phyloP scores from a whole-genome alignment of 139 green algal species.

The Picochlorum sp. region DNA sequence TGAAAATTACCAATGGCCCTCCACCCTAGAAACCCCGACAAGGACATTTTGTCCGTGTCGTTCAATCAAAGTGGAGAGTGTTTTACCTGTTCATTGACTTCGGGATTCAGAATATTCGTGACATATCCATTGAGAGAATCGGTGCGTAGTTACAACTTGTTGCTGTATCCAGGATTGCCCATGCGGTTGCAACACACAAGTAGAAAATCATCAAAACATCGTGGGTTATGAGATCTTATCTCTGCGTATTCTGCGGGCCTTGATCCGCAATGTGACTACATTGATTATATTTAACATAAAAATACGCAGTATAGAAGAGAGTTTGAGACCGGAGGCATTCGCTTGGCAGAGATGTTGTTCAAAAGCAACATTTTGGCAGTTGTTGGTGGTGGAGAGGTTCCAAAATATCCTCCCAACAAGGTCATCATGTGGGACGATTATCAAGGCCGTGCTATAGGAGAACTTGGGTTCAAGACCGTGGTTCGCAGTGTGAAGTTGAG shows the following conservation, averaged over 20 bases:
- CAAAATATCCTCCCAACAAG: slow-evolving; percentile 74
- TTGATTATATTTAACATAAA: background rate
- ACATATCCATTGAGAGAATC: slow-evolving; percentile 86
- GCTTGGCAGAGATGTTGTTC: slow-evolving; percentile 88
- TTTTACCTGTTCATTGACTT: slow-evolving; percentile 67
- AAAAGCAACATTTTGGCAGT: slow-evolving; percentile 91
- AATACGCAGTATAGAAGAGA: slow-evolving; percentile 68
- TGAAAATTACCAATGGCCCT: background rate
- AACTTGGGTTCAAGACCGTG: slow-evolving; percentile 84
- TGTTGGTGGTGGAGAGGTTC: slow-evolving; percentile 72
- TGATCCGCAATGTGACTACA: too few relatives aligned
- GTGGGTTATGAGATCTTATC: too few relatives aligned
- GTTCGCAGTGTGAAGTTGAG: slow-evolving; percentile 76
- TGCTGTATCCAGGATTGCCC: too few relatives aligned
- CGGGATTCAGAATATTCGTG: slow-evolving; percentile 85
- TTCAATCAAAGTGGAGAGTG: slow-evolving; percentile 77
- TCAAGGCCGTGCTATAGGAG: slow-evolving; percentile 82
- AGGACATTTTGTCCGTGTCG: slow-evolving; percentile 4
- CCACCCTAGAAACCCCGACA: slow-evolving; percentile 20
- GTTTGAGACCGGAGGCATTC: slow-evolving; percentile 69
- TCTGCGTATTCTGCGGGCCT: background rate
- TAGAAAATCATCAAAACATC: background rate
- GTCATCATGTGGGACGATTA: slow-evolving; percentile 99
- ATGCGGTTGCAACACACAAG: too few relatives aligned
- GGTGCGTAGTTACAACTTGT: slow-evolving; percentile 29